phyloP scores from a whole-genome alignment of 345 rosid genomes.

The Geranium rotundifolium region DNA sequence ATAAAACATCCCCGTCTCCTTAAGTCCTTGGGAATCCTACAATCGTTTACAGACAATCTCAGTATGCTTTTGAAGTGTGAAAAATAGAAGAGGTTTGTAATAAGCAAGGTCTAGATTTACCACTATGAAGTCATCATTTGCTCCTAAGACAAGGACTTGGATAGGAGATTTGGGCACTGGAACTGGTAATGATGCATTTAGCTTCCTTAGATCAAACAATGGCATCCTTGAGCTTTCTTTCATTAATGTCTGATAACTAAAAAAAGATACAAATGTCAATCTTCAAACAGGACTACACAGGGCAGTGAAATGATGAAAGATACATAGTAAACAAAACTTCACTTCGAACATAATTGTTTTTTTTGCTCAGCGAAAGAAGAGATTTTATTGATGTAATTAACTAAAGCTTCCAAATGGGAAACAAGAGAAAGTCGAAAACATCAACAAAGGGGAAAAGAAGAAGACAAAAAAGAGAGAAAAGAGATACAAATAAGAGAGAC shows the following conservation, averaged over 20 bases:
- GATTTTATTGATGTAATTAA: too few relatives aligned
- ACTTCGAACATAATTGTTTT: too few relatives aligned
- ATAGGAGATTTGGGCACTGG: conserved; percentile 38
- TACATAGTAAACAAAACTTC: too few relatives aligned
- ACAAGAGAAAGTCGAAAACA: too few relatives aligned
- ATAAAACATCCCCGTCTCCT: conserved; percentile 55
- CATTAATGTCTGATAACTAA: conserved; percentile 74
- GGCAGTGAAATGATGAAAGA: too few relatives aligned
- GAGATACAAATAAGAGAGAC: too few relatives aligned
- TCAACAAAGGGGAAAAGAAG: too few relatives aligned
- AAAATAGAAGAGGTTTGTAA: neutral
- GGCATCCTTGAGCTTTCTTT: conserved; percentile 66
- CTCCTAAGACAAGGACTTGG: conserved; percentile 60
- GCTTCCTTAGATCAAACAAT: conserved; percentile 70
- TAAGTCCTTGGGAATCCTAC: conserved; percentile 56
- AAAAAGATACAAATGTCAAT: conserved; percentile 7
- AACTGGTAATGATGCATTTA: conserved; percentile 82
- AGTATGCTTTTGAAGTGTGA: neutral
- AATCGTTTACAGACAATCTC: too few relatives aligned
- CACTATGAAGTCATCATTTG: conserved; percentile 76
- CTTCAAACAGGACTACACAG: neutral
- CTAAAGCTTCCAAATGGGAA: too few relatives aligned
- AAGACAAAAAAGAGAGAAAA: too few relatives aligned
- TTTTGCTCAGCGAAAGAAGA: too few relatives aligned
- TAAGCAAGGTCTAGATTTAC: conserved; percentile 15